Base-by-base conservation (phyloP, 257 asterid species). In the Solanum chilense region DNA sequence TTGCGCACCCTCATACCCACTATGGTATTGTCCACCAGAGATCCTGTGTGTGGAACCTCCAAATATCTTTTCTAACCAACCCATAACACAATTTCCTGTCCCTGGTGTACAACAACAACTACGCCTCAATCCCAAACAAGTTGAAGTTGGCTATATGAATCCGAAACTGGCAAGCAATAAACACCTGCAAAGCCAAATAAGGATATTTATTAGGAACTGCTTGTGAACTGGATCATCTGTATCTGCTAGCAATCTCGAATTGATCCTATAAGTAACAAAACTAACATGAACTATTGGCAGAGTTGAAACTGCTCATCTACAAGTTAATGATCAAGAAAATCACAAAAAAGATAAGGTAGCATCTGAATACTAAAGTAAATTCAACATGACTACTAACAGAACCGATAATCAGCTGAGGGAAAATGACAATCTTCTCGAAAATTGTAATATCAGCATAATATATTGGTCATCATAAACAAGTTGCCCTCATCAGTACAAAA, bases 11-110 rank as follows among this genome's bases (percentile, higher is more conserved):
- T 73, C 80, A 18, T 73, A 77, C 29, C 88, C 66, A 10, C 95
- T 89, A 92, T 93, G 82, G 95, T 90, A 87, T 47, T 81, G 68
- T n/a, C 98, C 98, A 85, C 88, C 92, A 70, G 95, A 94, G 88
- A 97, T 93, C 95, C 94, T 97, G 88, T 97, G 91, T 70, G 96
- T 89, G 98, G 98, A 97, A 86, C 95, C 95, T 96, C 96, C 96
- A 80, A 89, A 73, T 68, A 85, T 90, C 77, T 41, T 82, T 64
- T 87, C 87, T 12, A 64, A 11, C 87, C 87, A 23, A 69, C 87
- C 82, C 81, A 49, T 35, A 23, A 33, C 47, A 49, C 14, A 21
- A 85, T 13, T 84, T 15, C n/a, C 9, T 37, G 7, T 23, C 31
- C 27, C 58, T 60, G 23, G 77, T 39, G 15, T 7, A 42, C 60